Evolutionary conservation across 2,329 filamentous ascomycete genomes (phyloP).

Genomic region (Trichoderma afroharzianum): DNA sequence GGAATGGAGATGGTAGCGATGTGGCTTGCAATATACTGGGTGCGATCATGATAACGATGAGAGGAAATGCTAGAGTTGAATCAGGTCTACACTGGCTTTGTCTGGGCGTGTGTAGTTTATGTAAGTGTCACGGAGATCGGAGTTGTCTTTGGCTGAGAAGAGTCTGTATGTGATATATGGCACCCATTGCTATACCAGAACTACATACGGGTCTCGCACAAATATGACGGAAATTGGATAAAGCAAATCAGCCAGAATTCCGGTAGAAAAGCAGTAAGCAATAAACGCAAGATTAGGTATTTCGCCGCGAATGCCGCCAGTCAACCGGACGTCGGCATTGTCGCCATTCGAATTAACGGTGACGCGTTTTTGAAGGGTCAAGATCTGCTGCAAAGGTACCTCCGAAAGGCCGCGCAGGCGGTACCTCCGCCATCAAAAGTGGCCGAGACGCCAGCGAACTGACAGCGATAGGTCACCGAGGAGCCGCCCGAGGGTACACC

Average conservation of each 20-base stretch:
- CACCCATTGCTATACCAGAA: background rate
- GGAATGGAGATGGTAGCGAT: background rate
- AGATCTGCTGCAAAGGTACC: background rate
- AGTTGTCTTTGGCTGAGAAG: background rate
- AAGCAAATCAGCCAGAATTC: background rate
- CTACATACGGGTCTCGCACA: background rate
- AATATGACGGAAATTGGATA: background rate
- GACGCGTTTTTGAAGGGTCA: background rate
- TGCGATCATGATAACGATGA: background rate
- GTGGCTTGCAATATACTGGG: background rate
- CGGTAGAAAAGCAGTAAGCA: background rate
- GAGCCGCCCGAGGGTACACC: background rate
- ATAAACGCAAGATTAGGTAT: background rate
- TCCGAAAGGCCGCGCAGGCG: background rate
- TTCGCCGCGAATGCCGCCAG: background rate
- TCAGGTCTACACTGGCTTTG: background rate
- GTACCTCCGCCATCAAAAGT: background rate
- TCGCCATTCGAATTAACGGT: constrained; percentile 5
- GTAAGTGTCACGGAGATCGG: background rate
- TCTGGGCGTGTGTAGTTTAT: background rate
- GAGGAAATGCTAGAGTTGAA: background rate
- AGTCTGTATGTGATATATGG: background rate
- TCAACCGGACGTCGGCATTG: background rate
- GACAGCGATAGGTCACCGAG: background rate
- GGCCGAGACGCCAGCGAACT: background rate